phyloP scores from a whole-genome alignment of 2,329 filamentous ascomycete species.

The Fusarium cicatricum region DNA sequence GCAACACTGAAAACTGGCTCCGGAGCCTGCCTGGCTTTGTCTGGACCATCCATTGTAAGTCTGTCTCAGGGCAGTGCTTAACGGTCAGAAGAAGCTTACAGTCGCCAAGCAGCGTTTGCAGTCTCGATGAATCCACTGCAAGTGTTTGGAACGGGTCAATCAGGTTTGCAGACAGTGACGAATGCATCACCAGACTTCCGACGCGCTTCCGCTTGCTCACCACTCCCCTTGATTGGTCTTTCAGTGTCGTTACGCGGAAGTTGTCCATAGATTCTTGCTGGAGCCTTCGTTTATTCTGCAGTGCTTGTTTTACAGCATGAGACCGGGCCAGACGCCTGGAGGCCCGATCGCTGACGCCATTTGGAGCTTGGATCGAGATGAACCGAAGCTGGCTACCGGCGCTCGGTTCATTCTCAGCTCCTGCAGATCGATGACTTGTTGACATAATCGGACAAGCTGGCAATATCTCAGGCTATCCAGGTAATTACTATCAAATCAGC shows the following conservation, averaged over 20 bases:
- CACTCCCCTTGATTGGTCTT: neutral
- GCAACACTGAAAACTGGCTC: slow-evolving; percentile 50
- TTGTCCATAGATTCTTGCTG: slow-evolving; percentile 15
- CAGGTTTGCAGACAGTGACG: neutral
- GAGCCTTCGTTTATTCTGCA: slow-evolving; percentile 21
- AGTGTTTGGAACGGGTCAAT: slow-evolving; percentile 29
- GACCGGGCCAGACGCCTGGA: slow-evolving; percentile 23
- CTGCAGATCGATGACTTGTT: too few species aligned
- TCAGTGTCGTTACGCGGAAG: neutral
- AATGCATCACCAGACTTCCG: neutral
- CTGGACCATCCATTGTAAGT: slow-evolving; percentile 2
- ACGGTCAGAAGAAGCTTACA: slow-evolving; percentile 6
- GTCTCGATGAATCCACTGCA: slow-evolving; percentile 4
- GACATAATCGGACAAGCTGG: too few species aligned
- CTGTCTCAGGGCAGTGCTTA: fast-evolving
- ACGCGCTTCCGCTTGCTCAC: fast-evolving
- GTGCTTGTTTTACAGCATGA: slow-evolving; percentile 27
- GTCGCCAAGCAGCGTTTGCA: slow-evolving; percentile 15
- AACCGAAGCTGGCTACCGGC: slow-evolving; percentile 25
- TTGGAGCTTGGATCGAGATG: slow-evolving; percentile 11
- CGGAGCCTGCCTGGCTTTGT: slow-evolving; percentile 35
- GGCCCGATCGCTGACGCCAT: slow-evolving; percentile 1
- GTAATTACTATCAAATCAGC: too few species aligned
- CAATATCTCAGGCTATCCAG: too few species aligned
- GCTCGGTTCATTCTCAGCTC: too few species aligned